Evolutionary conservation across 2,329 filamentous ascomycete genomes (phyloP).

Genomic region (Chalaropsis thielavioides): DNA sequence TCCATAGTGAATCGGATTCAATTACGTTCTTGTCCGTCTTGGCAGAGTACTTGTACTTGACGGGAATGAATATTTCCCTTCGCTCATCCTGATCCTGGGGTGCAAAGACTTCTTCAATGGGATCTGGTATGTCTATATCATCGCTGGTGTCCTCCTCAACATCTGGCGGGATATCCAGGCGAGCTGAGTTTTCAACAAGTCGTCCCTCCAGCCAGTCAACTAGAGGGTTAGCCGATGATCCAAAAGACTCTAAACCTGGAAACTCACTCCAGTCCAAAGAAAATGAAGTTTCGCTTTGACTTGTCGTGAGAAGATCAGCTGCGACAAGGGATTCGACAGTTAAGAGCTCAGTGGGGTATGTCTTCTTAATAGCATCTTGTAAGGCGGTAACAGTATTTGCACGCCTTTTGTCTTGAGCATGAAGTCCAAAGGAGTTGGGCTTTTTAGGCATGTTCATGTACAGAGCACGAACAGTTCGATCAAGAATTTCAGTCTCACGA

Average conservation of each 20-base stretch:
- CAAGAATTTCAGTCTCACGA: slow-evolving; percentile 14
- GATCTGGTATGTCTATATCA: slow-evolving; percentile 8
- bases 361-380: neutral
- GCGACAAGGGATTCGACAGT: slow-evolving; percentile 30
- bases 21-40: neutral
- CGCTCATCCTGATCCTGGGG: slow-evolving; percentile 29
- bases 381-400: slow-evolving; percentile 32
- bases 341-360: neutral
- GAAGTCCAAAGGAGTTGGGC: neutral
- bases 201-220: slow-evolving; percentile 6
- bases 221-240: neutral
- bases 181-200: neutral
- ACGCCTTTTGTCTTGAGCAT: slow-evolving; percentile 12
- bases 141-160: neutral
- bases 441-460: neutral
- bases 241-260: neutral
- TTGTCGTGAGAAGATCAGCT: slow-evolving; percentile 25
- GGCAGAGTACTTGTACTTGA: slow-evolving; percentile 6
- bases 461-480: slow-evolving; percentile 1
- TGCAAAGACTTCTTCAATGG: neutral
- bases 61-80: slow-evolving; percentile 36
- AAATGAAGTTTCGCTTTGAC: neutral
- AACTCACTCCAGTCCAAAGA: slow-evolving; percentile 3
- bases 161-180: neutral
- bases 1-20: slow-evolving; percentile 6